Conservation (phyloP, 1,284 basidiomycete species). For the Cutaneotrichosporon daszewskae region DNA sequence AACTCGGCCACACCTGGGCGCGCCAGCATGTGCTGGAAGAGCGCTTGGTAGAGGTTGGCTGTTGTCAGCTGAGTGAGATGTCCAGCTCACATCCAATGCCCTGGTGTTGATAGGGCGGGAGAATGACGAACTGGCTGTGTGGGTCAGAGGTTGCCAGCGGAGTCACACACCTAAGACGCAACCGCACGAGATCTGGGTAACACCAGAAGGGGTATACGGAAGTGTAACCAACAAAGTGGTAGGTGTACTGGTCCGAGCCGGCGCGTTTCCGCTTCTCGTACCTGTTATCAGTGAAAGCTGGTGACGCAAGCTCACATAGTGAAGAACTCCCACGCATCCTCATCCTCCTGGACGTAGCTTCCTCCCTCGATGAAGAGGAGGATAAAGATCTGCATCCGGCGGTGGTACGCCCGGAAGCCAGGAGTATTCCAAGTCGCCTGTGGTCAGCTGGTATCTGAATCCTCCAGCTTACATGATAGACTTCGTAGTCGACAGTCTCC, state of each 20-base stretch:
- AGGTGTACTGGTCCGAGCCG: conserved; percentile 51
- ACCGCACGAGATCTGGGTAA: conserved; percentile 77
- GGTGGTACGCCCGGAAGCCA: conserved; percentile 87
- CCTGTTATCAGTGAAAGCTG: conserved; percentile 47
- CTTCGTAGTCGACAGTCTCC: conserved; percentile 66
- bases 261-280: conserved; percentile 73
- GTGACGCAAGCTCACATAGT: conserved; percentile 57
- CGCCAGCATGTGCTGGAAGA: conserved; percentile 70
- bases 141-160: too few species aligned
- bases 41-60: conserved; percentile 83
- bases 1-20: conserved; percentile 72
- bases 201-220: conserved; percentile 90
- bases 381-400: conserved; percentile 92
- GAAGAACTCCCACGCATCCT: conserved; percentile 82
- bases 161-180: conserved; percentile 72
- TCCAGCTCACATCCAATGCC: conserved; percentile 76
- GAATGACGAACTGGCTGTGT: conserved; percentile 81
- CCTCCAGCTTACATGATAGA: conserved; percentile 65
- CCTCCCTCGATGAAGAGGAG: conserved; percentile 92
- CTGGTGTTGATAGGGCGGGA: conserved; percentile 82
- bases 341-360: conserved; percentile 81
- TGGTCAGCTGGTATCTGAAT: neutral
- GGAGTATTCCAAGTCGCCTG: conserved; percentile 79
- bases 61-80: conserved; percentile 2
- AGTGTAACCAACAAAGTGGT: conserved; percentile 88